These are phyloP conservation scores for Penicillium manginii DNA, from an alignment of 495 filamentous ascomycete genomes.

Conservation along the genomic window DNA sequence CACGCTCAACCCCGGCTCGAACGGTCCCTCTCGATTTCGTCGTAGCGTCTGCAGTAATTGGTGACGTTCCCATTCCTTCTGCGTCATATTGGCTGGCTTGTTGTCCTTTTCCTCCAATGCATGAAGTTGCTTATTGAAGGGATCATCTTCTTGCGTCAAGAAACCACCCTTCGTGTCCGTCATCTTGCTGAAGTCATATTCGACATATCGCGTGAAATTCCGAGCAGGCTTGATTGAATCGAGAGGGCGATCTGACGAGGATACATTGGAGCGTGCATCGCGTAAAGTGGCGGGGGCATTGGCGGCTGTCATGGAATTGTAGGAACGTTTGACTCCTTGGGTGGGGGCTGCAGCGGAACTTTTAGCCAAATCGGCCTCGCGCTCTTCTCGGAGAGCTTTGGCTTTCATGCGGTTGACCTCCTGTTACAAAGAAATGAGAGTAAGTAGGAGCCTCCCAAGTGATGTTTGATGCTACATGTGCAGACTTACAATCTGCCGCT, in stretches of 20 bases:
- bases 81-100: conserved; percentile 85
- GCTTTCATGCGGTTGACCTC: conserved; percentile 91
- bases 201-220: conserved; percentile 90
- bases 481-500: conserved; percentile 66
- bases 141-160: conserved; percentile 84
- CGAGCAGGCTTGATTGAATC: conserved; percentile 69
- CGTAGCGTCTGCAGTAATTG: conserved; percentile 70
- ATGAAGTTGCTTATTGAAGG: conserved; percentile 78
- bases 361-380: conserved; percentile 57
- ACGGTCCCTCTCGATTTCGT: conserved; percentile 77
- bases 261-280: conserved; percentile 58
- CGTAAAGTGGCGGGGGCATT: conserved; percentile 65
- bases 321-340: conserved; percentile 61
- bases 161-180: conserved; percentile 97
- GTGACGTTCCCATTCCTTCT: conserved; percentile 88
- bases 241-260: conserved; percentile 41
- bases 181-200: conserved; percentile 98
- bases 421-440: conserved; percentile 42
- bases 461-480: background rate
- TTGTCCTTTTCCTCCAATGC: conserved; percentile 52
- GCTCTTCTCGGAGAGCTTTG: conserved; percentile 80
- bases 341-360: conserved; percentile 29
- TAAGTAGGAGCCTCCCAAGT: background rate
- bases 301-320: conserved; percentile 63
- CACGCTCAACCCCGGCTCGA: conserved; percentile 81